A percentile compares a stretch with the other conserved stretches of the same genome.
Evolutionary conservation across 1,284 basidiomycete genomes (phyloP).

Genomic region (Ganoderma boninense): DNA sequence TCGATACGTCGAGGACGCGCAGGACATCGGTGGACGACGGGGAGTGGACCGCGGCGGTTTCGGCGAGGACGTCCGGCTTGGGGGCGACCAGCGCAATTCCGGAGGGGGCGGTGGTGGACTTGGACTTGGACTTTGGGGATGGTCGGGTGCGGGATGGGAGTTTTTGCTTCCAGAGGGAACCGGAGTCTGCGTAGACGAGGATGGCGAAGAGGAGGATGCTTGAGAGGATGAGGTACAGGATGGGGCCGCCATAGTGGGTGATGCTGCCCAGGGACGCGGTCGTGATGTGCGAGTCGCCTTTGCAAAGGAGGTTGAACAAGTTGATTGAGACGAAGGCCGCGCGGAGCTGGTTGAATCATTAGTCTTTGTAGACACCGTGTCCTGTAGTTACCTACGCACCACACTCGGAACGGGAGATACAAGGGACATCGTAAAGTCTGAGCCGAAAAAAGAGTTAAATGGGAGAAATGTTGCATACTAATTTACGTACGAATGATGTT

Average conservation of each 20-base stretch:
- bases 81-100: neutral
- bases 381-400: slow-evolving; percentile 50
- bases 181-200: slow-evolving; percentile 70
- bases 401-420: slow-evolving; percentile 75
- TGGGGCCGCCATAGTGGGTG: slow-evolving; percentile 75
- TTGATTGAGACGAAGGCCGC: slow-evolving; percentile 49
- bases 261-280: slow-evolving; percentile 60
- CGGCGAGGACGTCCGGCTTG: neutral
- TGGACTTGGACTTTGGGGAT: neutral
- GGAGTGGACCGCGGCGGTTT: neutral
- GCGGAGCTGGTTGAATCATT: slow-evolving; percentile 50
- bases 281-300: slow-evolving; percentile 60
- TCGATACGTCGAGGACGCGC: slow-evolving; percentile 38
- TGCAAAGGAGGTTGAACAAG: slow-evolving; percentile 58
- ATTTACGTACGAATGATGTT: slow-evolving; percentile 61
- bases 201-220: slow-evolving; percentile 61
- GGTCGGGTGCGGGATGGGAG: neutral
- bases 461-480: neutral
- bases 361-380: too few species aligned
- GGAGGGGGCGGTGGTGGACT: too few species aligned
- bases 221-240: slow-evolving; percentile 74
- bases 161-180: slow-evolving; percentile 32
- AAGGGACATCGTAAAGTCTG: slow-evolving; percentile 73
- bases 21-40: slow-evolving; percentile 17
- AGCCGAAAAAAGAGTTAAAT: neutral